A percentile compares a stretch with the other conserved stretches of the same genome.
phyloP scores from a whole-genome alignment of 192 early-diverging fungal species.

The Haplosporangium gracile region DNA sequence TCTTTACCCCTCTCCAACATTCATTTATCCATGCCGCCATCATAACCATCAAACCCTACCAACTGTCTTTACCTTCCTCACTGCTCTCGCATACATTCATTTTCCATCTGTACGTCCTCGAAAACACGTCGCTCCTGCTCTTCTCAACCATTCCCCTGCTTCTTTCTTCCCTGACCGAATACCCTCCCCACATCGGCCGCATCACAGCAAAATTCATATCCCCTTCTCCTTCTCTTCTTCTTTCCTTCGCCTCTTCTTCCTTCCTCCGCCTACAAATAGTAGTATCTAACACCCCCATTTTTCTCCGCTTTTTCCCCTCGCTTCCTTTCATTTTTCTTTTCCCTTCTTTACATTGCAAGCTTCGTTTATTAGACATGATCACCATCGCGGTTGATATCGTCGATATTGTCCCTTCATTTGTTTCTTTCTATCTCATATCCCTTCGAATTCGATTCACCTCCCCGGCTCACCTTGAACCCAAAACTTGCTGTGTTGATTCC shows the following conservation, averaged over 20 bases:
- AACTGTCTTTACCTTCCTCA: not conserved
- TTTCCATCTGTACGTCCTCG: not conserved
- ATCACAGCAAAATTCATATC: not conserved
- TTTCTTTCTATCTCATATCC: not conserved
- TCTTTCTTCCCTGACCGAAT: not conserved
- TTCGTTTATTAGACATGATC: not conserved
- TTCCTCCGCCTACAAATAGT: not conserved
- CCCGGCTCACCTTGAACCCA: not conserved
- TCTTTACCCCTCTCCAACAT: not conserved
- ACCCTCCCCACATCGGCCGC: not conserved
- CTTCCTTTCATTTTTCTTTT: not conserved
- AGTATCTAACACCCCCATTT: not conserved
- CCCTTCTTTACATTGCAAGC: not conserved
- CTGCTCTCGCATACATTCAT: not conserved
- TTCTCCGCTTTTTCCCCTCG: not conserved
- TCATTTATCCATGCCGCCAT: not conserved
- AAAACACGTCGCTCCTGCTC: not conserved
- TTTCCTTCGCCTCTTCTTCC: not conserved
- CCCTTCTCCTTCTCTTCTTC: not conserved
- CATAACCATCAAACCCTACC: no score
- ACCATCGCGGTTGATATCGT: not conserved
- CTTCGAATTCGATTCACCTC: not conserved
- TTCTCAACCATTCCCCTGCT: not conserved
- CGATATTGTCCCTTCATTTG: not conserved
- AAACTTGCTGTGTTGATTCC: not conserved